Conservation (phyloP, 2,329 filamentous ascomycete genomes). For the Penicillium janthinellum region DNA sequence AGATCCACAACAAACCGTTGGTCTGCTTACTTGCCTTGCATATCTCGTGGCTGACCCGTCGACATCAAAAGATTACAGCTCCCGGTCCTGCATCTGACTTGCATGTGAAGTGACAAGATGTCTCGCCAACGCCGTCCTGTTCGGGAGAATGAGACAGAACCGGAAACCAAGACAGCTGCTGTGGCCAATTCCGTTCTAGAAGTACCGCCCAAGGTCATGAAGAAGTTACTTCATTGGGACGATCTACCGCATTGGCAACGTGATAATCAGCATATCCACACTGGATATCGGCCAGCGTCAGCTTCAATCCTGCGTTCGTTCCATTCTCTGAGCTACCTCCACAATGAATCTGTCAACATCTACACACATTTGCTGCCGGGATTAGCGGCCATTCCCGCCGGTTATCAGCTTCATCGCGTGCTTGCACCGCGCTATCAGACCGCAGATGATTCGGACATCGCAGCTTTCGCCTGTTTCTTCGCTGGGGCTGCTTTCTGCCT, state of each 20-base stretch:
- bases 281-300: slow-evolving; percentile 65
- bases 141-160: slow-evolving; percentile 16
- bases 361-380: slow-evolving; percentile 72
- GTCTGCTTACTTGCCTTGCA: slow-evolving; percentile 17
- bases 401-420: slow-evolving; percentile 56
- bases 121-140: slow-evolving; percentile 37
- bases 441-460: slow-evolving; percentile 64
- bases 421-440: slow-evolving; percentile 67
- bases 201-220: slow-evolving; percentile 31
- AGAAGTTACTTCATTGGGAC: slow-evolving; percentile 52
- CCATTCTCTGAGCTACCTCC: slow-evolving; percentile 61
- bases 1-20: background rate
- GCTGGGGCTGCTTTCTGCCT: slow-evolving; percentile 71
- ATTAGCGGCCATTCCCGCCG: slow-evolving; percentile 57
- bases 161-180: slow-evolving; percentile 26
- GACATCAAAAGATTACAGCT: slow-evolving; percentile 14
- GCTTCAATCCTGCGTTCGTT: slow-evolving; percentile 62
- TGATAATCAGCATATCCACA: slow-evolving; percentile 70
- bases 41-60: slow-evolving; percentile 14
- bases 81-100: slow-evolving; percentile 21
- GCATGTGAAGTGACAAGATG: slow-evolving; percentile 30
- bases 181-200: slow-evolving; percentile 31
- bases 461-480: slow-evolving; percentile 79
- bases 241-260: slow-evolving; percentile 57
- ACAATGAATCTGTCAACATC: slow-evolving; percentile 73